Conservation (phyloP, 192 early-diverging fungal genomes). For the Phycomyces nitens region DNA sequence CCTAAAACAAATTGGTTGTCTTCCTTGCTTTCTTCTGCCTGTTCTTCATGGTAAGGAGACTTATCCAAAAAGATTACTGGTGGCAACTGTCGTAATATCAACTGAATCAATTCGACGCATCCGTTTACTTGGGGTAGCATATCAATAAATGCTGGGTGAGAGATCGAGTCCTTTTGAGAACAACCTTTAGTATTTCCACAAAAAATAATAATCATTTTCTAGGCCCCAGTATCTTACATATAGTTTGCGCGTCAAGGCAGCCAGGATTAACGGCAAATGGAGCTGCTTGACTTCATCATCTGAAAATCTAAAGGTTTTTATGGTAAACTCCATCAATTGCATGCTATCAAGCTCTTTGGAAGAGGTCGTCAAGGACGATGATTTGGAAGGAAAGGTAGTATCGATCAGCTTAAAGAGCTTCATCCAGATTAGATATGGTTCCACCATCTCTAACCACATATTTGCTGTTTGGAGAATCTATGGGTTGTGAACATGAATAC, state of each 20-base stretch:
- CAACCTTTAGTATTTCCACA: too few relatives aligned
- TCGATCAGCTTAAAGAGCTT: conserved; percentile 58
- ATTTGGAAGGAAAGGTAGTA: conserved; percentile 34
- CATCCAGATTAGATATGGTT: conserved; percentile 81
- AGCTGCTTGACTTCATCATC: conserved; percentile 82
- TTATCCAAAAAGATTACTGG: conserved; percentile 28
- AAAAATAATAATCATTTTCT: too few relatives aligned
- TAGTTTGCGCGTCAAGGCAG: conserved; percentile 50
- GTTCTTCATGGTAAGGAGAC: not conserved
- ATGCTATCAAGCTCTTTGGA: conserved; percentile 35
- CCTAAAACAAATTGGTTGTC: conserved; percentile 33
- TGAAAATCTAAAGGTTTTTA: conserved; percentile 68
- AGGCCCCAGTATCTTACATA: conserved; percentile 43
- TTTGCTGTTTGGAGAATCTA: conserved; percentile 77
- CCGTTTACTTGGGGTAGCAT: conserved; percentile 28
- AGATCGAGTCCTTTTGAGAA: conserved; percentile 4
- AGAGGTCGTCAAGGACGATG: not conserved
- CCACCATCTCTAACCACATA: conserved; percentile 90
- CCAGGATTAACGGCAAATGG: conserved; percentile 77
- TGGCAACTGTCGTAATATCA: conserved; percentile 37
- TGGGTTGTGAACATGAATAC: not conserved
- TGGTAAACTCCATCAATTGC: conserved; percentile 67
- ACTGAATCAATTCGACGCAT: conserved; percentile 28
- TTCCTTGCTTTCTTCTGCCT: not conserved
- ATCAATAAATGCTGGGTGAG: conserved; percentile 14